These are phyloP conservation scores for Castanea crenata DNA, from an alignment of 306 rosid species.

Conservation along the genomic window DNA sequence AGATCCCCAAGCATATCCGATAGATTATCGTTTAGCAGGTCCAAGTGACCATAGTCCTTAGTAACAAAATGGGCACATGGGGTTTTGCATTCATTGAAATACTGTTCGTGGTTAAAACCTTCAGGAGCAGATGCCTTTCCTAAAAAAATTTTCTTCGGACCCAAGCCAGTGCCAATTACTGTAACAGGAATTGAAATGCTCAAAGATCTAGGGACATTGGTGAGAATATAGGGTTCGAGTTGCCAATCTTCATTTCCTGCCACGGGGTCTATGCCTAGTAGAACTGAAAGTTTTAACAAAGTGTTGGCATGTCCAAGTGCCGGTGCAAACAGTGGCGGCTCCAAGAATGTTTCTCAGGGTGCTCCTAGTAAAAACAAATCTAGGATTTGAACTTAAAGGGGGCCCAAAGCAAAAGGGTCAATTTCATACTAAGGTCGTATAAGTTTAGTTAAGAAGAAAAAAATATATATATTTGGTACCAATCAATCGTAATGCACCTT, in stretches of 20 bases:
- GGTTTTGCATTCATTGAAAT: slow-evolving; percentile 46
- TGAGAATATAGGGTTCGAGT: slow-evolving; percentile 41
- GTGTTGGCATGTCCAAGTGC: slow-evolving; percentile 40
- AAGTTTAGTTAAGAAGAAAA: too few relatives aligned
- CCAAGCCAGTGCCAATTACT: slow-evolving; percentile 58
- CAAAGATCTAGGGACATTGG: slow-evolving; percentile 28
- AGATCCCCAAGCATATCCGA: not conserved
- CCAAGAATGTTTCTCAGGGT: too few relatives aligned
- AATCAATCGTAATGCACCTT: too few relatives aligned
- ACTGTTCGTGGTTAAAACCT: slow-evolving; percentile 51
- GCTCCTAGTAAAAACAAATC: too few relatives aligned
- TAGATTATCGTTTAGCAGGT: slow-evolving; percentile 46
- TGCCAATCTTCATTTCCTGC: slow-evolving; percentile 26
- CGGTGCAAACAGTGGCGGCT: too few relatives aligned
- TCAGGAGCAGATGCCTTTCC: slow-evolving; percentile 42
- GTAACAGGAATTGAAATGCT: slow-evolving; percentile 26
- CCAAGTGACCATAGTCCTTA: slow-evolving; percentile 61
- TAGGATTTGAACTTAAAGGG: too few relatives aligned
- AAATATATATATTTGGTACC: too few relatives aligned
- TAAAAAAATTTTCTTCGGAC: slow-evolving; percentile 8
- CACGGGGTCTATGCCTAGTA: slow-evolving; percentile 58
- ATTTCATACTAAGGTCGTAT: too few relatives aligned
- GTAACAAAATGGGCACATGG: slow-evolving; percentile 59
- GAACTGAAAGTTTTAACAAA: slow-evolving; percentile 26
- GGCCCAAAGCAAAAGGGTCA: too few relatives aligned